Conservation (phyloP, 768 basidiomycete species). For the Mycena alexandri region DNA sequence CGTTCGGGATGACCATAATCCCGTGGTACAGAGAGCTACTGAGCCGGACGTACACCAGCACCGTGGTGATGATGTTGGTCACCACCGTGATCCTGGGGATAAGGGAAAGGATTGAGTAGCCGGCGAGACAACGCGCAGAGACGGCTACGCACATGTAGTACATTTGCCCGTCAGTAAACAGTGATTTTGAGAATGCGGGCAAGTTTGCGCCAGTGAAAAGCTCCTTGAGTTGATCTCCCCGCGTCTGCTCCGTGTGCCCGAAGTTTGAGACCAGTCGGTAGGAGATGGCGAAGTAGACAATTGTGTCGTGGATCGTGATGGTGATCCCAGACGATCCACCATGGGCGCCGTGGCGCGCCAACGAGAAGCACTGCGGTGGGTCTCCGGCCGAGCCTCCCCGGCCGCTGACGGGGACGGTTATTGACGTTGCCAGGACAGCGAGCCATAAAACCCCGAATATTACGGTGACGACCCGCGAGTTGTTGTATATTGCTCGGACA, state of each 20-base stretch:
- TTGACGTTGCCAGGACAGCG: constrained; percentile 23
- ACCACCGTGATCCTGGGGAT: constrained; percentile 15
- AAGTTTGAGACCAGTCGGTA: constrained; percentile 40
- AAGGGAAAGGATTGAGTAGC: constrained; percentile 12
- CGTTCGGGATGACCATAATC: constrained; percentile 10
- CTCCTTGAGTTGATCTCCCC: constrained; percentile 11
- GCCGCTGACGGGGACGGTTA: constrained; percentile 44
- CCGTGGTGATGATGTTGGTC: constrained; percentile 2
- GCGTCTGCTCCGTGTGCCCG: constrained; percentile 15
- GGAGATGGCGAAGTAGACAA: constrained; percentile 49
- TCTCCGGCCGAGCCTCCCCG: constrained; percentile 38
- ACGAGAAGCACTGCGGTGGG: constrained; percentile 43
- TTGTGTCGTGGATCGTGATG: constrained; percentile 45
- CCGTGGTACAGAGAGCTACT: constrained; percentile 14
- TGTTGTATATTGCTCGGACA: constrained; percentile 42
- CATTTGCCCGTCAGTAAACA: constrained; percentile 48
- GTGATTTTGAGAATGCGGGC: constrained; percentile 44
- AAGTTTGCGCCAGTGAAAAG: constrained; percentile 43
- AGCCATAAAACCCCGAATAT: constrained; percentile 41
- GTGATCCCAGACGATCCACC: constrained; percentile 39
- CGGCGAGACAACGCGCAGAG: constrained; percentile 6
- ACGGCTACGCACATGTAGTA: constrained; percentile 47
- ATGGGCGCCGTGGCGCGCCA: constrained; percentile 33
- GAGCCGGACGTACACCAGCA: constrained; percentile 3
- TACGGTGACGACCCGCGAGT: constrained; percentile 37